phyloP scores from a whole-genome alignment of 1,284 basidiomycete species.

The Trichosporon faecale region DNA sequence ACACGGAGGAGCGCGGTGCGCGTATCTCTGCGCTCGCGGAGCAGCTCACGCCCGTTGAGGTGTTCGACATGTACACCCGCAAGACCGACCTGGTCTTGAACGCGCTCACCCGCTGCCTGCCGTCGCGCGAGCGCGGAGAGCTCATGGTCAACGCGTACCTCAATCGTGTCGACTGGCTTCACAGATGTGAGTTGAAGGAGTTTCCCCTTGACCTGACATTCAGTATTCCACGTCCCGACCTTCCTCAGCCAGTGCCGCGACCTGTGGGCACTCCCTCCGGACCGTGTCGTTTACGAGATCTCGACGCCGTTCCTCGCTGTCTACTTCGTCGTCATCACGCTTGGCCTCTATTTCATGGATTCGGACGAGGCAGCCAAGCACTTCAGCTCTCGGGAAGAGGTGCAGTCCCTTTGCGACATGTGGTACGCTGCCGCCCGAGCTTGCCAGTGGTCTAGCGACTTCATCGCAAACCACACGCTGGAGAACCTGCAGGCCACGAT shows the following conservation, averaged over 20 bases:
- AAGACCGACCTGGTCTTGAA: constrained; percentile 47
- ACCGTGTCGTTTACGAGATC: constrained; percentile 46
- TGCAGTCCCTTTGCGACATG: constrained; percentile 41
- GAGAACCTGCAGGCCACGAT: constrained; percentile 50
- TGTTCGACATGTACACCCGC: constrained; percentile 47
- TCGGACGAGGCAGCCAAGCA: constrained; percentile 40
- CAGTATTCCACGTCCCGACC: constrained; percentile 47
- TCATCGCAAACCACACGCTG: constrained; percentile 48
- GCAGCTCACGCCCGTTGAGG: constrained; percentile 45
- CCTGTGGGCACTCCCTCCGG: constrained; percentile 47
- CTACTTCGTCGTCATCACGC: constrained; percentile 50
- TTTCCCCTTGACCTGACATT: background rate
- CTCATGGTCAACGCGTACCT: constrained; percentile 48
- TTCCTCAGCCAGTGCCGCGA: constrained; percentile 50
- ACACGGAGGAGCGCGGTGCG: constrained; percentile 32
- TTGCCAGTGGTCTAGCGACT: constrained; percentile 50
- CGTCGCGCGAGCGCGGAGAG: constrained; percentile 46
- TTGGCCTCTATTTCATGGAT: constrained; percentile 52
- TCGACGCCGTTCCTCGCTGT: constrained; percentile 49
- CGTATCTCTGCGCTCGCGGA: constrained; percentile 42
- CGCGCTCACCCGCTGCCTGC: constrained; percentile 46
- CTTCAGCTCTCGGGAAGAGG: constrained; percentile 43
- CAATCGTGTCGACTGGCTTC: constrained; percentile 52
- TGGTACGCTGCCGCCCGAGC: constrained; percentile 46
- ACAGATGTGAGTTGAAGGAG: constrained; percentile 46